Base-by-base conservation (phyloP, 2,329 filamentous ascomycete genomes). In the Drechslerella stenobrocha region DNA sequence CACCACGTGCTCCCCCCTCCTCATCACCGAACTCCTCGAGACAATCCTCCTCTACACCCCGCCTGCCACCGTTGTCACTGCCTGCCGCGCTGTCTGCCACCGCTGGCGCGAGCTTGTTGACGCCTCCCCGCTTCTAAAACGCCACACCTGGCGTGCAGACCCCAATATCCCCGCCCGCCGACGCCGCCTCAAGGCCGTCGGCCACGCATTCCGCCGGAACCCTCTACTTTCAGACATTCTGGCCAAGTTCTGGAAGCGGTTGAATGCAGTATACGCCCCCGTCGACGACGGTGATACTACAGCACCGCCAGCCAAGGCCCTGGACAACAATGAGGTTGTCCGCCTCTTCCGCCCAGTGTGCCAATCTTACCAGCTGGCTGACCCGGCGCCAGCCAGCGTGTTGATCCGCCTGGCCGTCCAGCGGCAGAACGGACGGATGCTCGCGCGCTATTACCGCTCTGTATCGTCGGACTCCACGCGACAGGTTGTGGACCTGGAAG, bases 21-120 rank as follows among this genome's bases (percentile, higher is more conserved):
- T 52, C 11, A 60, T 67, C 35, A 55, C 63, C 26, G 63, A 67
- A 20, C 50, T 67, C 11, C 32, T 58, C 22, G 63, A 60, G 26
- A 13, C 48, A 1, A 28, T 67, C 8, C 35, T 67, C 13, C 15
- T 34, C 15, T 37, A 45, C 22, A 44, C 59, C 3, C 63, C 55
- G 1, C 44, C 55, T 1, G n/a, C 53, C n/a, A 23, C 53, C 9
- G 44, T 67, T 28, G 28, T 67, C 2, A 60, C 55, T 3, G 35
- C 55, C 28, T 60, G 55, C 13, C 55, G 55, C n/a, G 9, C 26
- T 2, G 50, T 67, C 3, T 67, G 63, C 34, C 35, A 13, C 3
- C 50, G 47, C 35, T 67, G 63, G 63, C 24, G 32, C 2, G 51
- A 44, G 5, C 2, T 67, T 1, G 52, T 67, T 11, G 50, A 67